These are phyloP conservation scores for Hypericum androsaemum DNA, from an alignment of 345 rosid species.

Conservation along the genomic window DNA sequence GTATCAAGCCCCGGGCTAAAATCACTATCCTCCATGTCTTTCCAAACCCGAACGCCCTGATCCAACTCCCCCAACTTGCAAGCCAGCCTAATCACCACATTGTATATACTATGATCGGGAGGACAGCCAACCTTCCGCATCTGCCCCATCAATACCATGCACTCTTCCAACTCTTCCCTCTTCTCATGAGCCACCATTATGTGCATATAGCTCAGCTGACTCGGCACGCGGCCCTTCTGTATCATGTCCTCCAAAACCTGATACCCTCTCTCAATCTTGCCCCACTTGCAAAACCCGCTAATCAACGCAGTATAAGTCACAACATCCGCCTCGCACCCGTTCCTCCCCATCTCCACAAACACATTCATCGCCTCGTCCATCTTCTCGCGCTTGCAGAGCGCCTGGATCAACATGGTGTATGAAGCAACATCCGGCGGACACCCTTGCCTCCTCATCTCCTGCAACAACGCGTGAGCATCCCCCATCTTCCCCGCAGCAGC, in stretches of 20 bases:
- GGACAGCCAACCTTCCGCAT: constrained; percentile 50
- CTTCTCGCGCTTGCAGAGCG: constrained; percentile 51
- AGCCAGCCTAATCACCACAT: constrained; percentile 61
- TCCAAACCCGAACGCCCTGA: constrained; percentile 54
- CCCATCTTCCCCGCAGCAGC: constrained; percentile 52
- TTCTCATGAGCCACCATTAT: constrained; percentile 74
- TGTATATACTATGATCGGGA: constrained; percentile 49
- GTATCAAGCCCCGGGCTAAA: constrained; percentile 68
- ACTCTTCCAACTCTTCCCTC: constrained; percentile 59
- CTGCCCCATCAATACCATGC: constrained; percentile 45
- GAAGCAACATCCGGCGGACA: constrained; percentile 54
- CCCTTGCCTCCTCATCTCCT: constrained; percentile 65
- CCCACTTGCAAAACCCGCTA: constrained; percentile 72
- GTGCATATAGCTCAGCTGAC: constrained; percentile 51
- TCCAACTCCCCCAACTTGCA: constrained; percentile 64
- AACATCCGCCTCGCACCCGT: constrained; percentile 59
- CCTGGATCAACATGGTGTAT: constrained; percentile 69
- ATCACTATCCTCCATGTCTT: constrained; percentile 58
- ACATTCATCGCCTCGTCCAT: constrained; percentile 66
- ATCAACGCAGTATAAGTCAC: constrained; percentile 63
- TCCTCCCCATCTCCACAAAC: constrained; percentile 68
- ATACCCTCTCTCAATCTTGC: constrained; percentile 52
- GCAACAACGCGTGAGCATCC: constrained; percentile 68
- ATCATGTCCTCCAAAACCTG: constrained; percentile 54
- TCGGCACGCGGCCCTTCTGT: constrained; percentile 46